A percentile compares a stretch with the other conserved stretches of the same genome.
Evolutionary conservation across 257 asterid species (phyloP).

Genomic region (Orobanche coerulescens): DNA sequence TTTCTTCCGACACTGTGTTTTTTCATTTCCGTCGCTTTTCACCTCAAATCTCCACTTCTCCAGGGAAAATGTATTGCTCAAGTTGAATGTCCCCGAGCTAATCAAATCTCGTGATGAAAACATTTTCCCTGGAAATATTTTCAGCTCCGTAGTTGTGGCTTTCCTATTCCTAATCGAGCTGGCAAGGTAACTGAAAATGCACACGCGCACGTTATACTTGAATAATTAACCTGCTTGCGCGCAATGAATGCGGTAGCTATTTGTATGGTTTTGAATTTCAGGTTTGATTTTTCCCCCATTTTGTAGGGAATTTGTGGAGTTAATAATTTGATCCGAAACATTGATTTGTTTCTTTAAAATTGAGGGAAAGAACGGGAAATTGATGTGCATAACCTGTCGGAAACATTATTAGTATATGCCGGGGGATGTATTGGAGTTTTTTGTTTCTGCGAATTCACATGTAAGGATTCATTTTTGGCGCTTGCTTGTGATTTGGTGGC

Average conservation of each 20-base stretch:
- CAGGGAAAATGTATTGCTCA: conserved; percentile 19
- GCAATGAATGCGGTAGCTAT: background rate
- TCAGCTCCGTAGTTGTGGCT: conserved; percentile 8
- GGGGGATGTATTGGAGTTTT: conserved; percentile 29
- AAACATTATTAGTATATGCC: conserved; percentile 12
- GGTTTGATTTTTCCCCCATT: background rate
- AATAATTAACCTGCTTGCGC: background rate
- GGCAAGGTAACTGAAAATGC: conserved; percentile 21
- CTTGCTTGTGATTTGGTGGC: conserved; percentile 15
- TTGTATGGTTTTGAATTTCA: conserved; percentile 1
- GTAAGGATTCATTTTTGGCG: conserved; percentile 17
- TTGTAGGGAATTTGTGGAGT: conserved; percentile 17
- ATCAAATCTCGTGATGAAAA: conserved; percentile 12
- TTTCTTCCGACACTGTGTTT: conserved; percentile 4
- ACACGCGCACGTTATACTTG: conserved; percentile 21
- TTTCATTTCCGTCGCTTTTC: conserved; percentile 17
- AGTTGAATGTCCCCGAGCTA: background rate
- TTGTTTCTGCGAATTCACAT: conserved; percentile 14
- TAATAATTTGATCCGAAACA: conserved; percentile 18
- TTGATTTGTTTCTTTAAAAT: conserved; percentile 13
- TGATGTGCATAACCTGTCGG: conserved; percentile 7
- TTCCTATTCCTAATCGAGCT: conserved; percentile 1
- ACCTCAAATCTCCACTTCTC: conserved; percentile 20
- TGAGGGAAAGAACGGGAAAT: conserved; percentile 25
- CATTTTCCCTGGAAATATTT: conserved; percentile 20